Base-by-base conservation (phyloP, 495 filamentous ascomycete species). In the Penicillium maclennaniae region DNA sequence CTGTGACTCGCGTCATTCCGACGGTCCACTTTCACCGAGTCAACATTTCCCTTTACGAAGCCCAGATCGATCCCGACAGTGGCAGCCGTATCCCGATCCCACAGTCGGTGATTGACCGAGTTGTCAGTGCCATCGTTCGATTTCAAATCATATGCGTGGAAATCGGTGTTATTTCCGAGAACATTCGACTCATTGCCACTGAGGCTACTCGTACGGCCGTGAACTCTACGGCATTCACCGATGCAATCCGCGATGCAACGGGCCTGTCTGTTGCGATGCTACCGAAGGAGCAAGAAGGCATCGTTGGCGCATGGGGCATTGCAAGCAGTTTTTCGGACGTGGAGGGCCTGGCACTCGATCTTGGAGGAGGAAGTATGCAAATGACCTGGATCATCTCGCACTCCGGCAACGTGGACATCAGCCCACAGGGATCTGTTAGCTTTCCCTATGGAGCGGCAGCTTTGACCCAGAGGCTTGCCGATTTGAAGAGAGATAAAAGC, bases 351-450 rank as follows among this genome's bases (percentile, higher is more conserved):
- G 87, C 92, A 19, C 87, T 97, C 69, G 92, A 97, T 63, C 79
- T 97, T 0, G 92, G 92, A 3, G 92, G 92, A 2, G 92, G 92
- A 1, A 95, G 89, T 58, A 88, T 90, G 47, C 92, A 97, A 70
- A 84, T 96, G 72, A 90, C 88, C 7, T 95, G 90, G 79, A 78
- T 96, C 63, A 73, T 84, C 44, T 83, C 85, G 0, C 64, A 73
- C 14, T 55, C 71, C 1, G 83, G 80, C 6, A 57, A 74, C 4
- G 73, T 85, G 5, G 58, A 71, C 10, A 83, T 82, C 59, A 76
- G 76, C 28, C 61, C 77, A 16, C 57, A 65, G 21, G 74, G 71
- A 0, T 65, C 75, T 1, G 65, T 80, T 15, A 82, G 76, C 59
- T 75, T 97, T 57, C 92, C 92, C 4, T 96, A 91, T 61, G 92